Conservation (phyloP, 208 protist species). For the Trypanosoma avium region DNA sequence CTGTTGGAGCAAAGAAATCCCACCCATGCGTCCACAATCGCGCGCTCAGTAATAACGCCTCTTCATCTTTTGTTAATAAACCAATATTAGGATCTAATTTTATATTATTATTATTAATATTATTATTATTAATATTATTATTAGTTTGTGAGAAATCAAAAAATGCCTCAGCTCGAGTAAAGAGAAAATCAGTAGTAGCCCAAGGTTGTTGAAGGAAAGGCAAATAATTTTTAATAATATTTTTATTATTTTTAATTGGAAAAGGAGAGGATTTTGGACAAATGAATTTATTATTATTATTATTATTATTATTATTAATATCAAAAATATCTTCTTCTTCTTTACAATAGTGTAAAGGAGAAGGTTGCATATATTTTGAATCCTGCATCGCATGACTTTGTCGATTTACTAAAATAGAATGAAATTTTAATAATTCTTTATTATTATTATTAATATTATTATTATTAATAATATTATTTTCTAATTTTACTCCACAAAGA, state of each 20-base stretch:
- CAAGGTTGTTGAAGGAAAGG: slow-evolving; percentile 15
- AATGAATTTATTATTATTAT: neutral
- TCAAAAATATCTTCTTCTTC: neutral
- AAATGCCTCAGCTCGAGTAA: slow-evolving; percentile 50
- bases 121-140: neutral
- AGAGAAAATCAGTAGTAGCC: slow-evolving; percentile 47
- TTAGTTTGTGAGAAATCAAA: slow-evolving; percentile 24
- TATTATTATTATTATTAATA: neutral
- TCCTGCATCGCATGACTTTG: slow-evolving; percentile 16
- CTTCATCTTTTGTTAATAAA: slow-evolving; percentile 31
- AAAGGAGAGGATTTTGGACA: neutral
- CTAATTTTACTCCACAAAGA: slow-evolving; percentile 12
- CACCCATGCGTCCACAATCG: slow-evolving; percentile 55
- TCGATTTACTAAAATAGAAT: neutral
- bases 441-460: neutral
- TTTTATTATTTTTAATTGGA: neutral
- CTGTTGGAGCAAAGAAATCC: slow-evolving; percentile 49
- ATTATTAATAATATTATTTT: neutral
- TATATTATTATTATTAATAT: neutral
- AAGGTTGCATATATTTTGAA: slow-evolving; percentile 18
- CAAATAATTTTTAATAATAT: neutral
- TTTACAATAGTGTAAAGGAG: slow-evolving; percentile 3
- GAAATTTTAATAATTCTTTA: neutral
- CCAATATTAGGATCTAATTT: slow-evolving; percentile 41
- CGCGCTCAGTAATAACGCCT: slow-evolving; percentile 35